Evolutionary conservation across 2,329 filamentous ascomycete genomes (phyloP), one percentile per base, ranked within the genome.

Genomic region (Venturia pyrina): DNA sequence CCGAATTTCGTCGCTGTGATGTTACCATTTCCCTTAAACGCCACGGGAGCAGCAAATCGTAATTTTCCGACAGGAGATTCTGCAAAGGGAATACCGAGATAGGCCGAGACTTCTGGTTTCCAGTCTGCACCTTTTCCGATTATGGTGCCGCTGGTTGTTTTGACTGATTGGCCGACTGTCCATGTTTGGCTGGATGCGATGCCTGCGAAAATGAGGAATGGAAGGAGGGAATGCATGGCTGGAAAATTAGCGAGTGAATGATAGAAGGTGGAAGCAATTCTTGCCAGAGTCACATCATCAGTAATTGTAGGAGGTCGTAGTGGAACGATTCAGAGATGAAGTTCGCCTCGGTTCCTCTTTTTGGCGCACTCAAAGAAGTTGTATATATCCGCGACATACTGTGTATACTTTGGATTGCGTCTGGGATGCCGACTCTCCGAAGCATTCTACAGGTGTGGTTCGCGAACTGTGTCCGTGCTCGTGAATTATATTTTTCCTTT

Each of bases 11-110:
- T 67, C 48, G 68, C 70, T 11, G 62, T 50, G 48, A 67, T 70
- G 5, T 32, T 17, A 5, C 57, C 32, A 34, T 66, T 66, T 19
- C 64, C 65, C 15, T n/a, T 44, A 48, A 68, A 72, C 44, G 60
- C 64, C n/a, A 69, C 66, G 4, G 73, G 73, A 6, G 70, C 60
- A 5, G 68, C 68, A 62, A 74, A 74, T 43, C 73, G 73, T 19
- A 72, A 67, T 32, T 71, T 65, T 11, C 70, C 71, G 19, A 70
- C 69, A 19, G 73, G 72, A 2, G 73, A 65, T 2, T 71, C 37
- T 21, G 64, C 64, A 50, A 62, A 75, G 3, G 70, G 73, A 28
- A 75, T 72, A 10, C 71, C 73, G 59, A 72, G 68, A 57, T 71
- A 74, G 48, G 73, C 73, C 28, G 65, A 68, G 8, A 72, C 70